Evolutionary conservation across 768 basidiomycete genomes (phyloP), one percentile per base, ranked within the genome.

Genomic region (Tricholoma bakamatsutake): DNA sequence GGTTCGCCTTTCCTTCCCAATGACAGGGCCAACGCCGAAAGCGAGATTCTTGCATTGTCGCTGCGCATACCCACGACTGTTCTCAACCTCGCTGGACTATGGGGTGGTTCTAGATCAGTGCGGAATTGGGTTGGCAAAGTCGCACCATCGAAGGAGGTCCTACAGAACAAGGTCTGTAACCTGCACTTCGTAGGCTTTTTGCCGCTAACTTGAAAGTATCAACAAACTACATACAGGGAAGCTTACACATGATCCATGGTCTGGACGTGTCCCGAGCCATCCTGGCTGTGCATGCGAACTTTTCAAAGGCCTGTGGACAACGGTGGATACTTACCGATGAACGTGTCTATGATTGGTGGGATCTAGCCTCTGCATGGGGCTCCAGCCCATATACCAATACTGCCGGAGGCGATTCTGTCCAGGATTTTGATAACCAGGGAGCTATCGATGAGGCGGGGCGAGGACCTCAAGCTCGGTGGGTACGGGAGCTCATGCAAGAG

Each of bases 281-380:
- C 59, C 67, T 86, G 31, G 82, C 83, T n/a, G 74, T 85, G 1
- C 80, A 80, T 60, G 59, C 60, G 10, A 57, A 78, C 28, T 78
- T 79, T 50, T 51, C 58, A 28, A 73, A 71, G 43, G 77, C 81
- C 1, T 58, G 65, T 3, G 82, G 81, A 0, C 73, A 83, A 62
- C 74, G 83, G 5, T 84, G 81, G 82, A 62, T 83, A 3, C 64
- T 83, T 33, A 81, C 78, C 2, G 81, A 84, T 57, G 71, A 71
- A 17, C 75, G 80, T 6, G 76, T 82, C 37, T 83, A 84, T 61
- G 84, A 87, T 64, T 86, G 84, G 84, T 86, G 83, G 83, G 81
- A 85, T 60, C 70, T 85, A 4, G 80, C 79, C 1, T 76, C 77
- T 5, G 76, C 79, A 3, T 85, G 82, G 82, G 80, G 77, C 0